A percentile compares a stretch with the other conserved stretches of the same genome.
These are phyloP conservation scores for Penicillium brasilianum DNA, from an alignment of 2,329 filamentous ascomycete genomes.

Conservation along the genomic window DNA sequence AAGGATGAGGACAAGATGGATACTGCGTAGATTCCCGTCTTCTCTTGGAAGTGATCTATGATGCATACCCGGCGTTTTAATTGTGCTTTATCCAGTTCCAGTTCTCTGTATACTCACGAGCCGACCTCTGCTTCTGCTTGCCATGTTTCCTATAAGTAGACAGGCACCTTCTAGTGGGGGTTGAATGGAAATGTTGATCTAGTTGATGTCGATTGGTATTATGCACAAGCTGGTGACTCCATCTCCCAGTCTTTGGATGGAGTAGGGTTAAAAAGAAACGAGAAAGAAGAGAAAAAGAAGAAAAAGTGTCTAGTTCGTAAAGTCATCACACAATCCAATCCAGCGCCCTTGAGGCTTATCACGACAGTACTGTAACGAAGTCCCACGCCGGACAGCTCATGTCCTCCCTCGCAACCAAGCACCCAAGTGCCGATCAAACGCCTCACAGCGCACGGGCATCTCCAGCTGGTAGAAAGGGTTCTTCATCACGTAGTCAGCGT, in stretches of 20 bases:
- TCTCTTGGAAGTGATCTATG: conserved; percentile 35
- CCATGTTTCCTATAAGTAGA: conserved; percentile 2
- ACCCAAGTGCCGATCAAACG: conserved; percentile 84
- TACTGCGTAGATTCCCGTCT: conserved; percentile 64
- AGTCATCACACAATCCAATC: conserved; percentile 19
- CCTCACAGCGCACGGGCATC: conserved; percentile 95
- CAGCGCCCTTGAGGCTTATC: conserved; percentile 5
- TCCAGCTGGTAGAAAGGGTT: conserved; percentile 98
- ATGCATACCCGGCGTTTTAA: conserved; percentile 48
- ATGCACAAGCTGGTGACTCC: conserved; percentile 19
- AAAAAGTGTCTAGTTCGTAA: conserved; percentile 30
- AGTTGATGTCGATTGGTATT: conserved; percentile 29
- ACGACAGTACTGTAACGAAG: background rate
- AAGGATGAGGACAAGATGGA: conserved; percentile 83
- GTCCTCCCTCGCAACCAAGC: conserved; percentile 73
- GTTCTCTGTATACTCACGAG: conserved; percentile 29
- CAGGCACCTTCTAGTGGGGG: conserved; percentile 19
- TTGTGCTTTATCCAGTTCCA: conserved; percentile 21
- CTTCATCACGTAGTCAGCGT: conserved; percentile 98
- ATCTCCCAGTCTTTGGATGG: conserved; percentile 6
- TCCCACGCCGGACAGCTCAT: conserved; percentile 37
- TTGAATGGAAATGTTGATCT: conserved; percentile 25
- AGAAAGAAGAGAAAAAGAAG: conserved; percentile 17
- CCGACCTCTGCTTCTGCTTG: conserved; percentile 12
- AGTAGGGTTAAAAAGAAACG: conserved; percentile 14